Evolutionary conservation across 192 early-diverging fungal genomes (phyloP).

Genomic region (Podila minutissima): DNA sequence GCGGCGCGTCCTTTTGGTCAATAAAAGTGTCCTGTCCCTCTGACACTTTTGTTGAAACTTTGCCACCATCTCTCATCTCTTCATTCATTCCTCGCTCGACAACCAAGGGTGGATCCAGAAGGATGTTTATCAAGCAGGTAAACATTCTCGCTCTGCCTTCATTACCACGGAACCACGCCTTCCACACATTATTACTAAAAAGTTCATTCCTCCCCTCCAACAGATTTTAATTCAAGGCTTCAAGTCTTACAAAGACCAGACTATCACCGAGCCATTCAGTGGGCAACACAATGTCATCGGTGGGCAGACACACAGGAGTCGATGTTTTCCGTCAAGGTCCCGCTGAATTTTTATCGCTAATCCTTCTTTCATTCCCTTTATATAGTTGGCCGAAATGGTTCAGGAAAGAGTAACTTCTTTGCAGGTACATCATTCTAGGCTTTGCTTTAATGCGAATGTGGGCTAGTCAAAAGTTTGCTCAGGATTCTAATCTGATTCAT

Average conservation of each 20-base stretch:
- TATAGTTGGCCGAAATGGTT: conserved; percentile 94
- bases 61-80: neutral
- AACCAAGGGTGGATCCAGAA: neutral
- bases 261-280: conserved; percentile 91
- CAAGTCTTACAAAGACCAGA: conserved; percentile 99
- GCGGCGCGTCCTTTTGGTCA: too few species aligned
- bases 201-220: neutral
- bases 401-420: conserved; percentile 99
- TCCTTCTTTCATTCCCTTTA: neutral
- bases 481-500: neutral
- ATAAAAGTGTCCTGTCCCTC: neutral
- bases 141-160: neutral
- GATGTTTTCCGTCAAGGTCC: neutral
- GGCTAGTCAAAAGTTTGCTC: neutral
- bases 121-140: conserved; percentile 53
- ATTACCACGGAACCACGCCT: neutral
- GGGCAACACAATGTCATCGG: conserved; percentile 96
- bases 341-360: too few species aligned
- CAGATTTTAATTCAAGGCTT: conserved; percentile 98
- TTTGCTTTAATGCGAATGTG: neutral
- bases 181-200: neutral
- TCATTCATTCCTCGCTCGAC: neutral
- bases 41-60: neutral
- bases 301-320: conserved; percentile 19
- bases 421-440: conserved; percentile 65